phyloP scores from a whole-genome alignment of 2,329 filamentous ascomycete species.

The Calonectria pseudoreteaudii region DNA sequence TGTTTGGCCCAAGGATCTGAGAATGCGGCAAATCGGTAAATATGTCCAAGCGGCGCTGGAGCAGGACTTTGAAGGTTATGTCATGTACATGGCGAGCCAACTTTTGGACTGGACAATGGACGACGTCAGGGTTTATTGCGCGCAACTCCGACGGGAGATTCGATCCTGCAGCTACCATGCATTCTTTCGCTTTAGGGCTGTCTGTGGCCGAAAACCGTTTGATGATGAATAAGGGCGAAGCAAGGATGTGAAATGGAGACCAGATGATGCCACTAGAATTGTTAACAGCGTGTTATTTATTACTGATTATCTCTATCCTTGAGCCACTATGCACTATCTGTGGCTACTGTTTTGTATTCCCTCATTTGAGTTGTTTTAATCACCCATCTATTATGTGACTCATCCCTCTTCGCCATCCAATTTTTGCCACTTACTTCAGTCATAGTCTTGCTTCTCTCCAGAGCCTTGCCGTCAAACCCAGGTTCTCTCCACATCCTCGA shows the following conservation, averaged over 20 bases:
- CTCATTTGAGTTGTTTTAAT: not conserved
- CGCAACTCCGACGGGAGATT: conserved; percentile 25
- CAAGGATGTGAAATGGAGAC: not conserved
- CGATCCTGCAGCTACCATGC: conserved; percentile 20
- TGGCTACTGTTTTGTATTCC: not conserved
- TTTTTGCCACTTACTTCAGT: not conserved
- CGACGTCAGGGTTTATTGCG: conserved; percentile 21
- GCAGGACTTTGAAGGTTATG: conserved; percentile 28
- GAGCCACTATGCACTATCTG: not conserved
- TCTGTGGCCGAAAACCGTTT: conserved; percentile 1
- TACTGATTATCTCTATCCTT: not conserved
- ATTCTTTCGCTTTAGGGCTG: conserved; percentile 12
- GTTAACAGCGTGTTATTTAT: not conserved
- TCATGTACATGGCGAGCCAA: conserved; percentile 27
- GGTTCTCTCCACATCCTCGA: not conserved
- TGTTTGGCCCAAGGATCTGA: conserved; percentile 24
- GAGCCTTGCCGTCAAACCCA: not conserved
- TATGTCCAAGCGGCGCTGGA: conserved; percentile 23
- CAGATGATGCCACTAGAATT: not conserved
- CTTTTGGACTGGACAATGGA: conserved; percentile 24
- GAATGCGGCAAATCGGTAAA: conserved; percentile 19
- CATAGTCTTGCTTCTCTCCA: not conserved
- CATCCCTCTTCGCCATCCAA: not conserved
- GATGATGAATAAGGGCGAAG: not conserved
- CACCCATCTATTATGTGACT: not conserved